Percentiles rank a stretch among this genome's conserved stretches.
Conservation (phyloP, 2,329 filamentous ascomycete species). For the Hymenoscyphus albidus region DNA sequence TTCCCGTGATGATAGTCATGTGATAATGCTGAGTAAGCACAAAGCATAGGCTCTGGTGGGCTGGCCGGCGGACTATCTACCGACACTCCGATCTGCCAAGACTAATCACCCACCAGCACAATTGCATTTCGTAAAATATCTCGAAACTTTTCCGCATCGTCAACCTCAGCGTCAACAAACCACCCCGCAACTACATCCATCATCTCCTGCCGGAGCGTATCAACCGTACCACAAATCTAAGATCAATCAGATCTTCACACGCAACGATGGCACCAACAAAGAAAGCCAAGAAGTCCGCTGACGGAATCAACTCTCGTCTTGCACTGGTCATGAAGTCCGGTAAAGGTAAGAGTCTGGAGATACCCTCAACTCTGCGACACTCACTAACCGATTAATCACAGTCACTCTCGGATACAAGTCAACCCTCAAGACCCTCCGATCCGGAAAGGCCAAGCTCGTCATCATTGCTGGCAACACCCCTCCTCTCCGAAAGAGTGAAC, state of each 20-base stretch:
- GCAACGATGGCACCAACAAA: slow-evolving; percentile 47
- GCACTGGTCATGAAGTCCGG: slow-evolving; percentile 62
- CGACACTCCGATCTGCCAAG: neutral
- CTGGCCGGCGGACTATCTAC: neutral
- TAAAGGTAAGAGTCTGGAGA: slow-evolving; percentile 44
- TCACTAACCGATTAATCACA: slow-evolving; percentile 32
- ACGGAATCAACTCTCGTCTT: slow-evolving; percentile 64
- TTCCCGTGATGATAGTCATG: neutral
- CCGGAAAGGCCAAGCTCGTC: slow-evolving; percentile 97
- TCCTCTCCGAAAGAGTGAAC: slow-evolving; percentile 94
- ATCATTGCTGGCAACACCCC: slow-evolving; percentile 95
- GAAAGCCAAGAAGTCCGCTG: slow-evolving; percentile 82
- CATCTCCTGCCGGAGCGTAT: slow-evolving; percentile 38
- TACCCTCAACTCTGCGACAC: neutral
- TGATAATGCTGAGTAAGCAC: neutral
- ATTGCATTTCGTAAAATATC: slow-evolving; percentile 58
- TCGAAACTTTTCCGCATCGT: slow-evolving; percentile 31
- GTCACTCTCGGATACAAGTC: slow-evolving; percentile 90
- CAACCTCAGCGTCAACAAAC: slow-evolving; percentile 10
- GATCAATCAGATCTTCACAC: slow-evolving; percentile 32
- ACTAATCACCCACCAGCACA: neutral
- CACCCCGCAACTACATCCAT: neutral
- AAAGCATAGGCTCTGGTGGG: too few species aligned
- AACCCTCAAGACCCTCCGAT: slow-evolving; percentile 84
- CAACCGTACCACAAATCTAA: slow-evolving; percentile 26